Percentiles rank a stretch among this genome's conserved stretches.
Evolutionary conservation across 2,329 filamentous ascomycete species (phyloP).

Genomic region (Aspergillus spinulosporus): DNA sequence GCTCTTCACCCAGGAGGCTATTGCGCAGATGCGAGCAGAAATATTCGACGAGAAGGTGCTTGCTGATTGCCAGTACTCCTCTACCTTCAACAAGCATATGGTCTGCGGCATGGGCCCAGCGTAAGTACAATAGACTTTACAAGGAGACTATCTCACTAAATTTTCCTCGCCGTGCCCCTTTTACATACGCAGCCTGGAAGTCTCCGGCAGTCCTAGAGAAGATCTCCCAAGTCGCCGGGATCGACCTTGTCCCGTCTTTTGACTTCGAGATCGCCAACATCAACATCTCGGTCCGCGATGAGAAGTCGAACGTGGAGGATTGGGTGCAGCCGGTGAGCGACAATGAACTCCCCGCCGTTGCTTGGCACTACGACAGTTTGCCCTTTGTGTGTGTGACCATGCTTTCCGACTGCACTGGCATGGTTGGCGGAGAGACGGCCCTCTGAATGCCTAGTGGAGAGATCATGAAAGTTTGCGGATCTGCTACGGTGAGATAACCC

Average conservation of each 20-base stretch:
- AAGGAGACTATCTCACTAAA: background rate
- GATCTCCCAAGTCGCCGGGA: slow-evolving; percentile 58
- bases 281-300: slow-evolving; percentile 50
- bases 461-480: too few relatives aligned
- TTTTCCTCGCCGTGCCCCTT: slow-evolving; percentile 54
- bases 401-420: slow-evolving; percentile 62
- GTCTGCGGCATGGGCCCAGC: slow-evolving; percentile 55
- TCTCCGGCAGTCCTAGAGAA: slow-evolving; percentile 55
- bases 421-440: slow-evolving; percentile 58
- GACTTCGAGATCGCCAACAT: slow-evolving; percentile 60
- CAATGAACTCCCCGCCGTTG: slow-evolving; percentile 53
- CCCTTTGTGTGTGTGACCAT: slow-evolving; percentile 68
- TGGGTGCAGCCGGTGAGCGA: too few relatives aligned
- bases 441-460: too few relatives aligned
- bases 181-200: slow-evolving; percentile 61
- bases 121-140: slow-evolving; percentile 42
- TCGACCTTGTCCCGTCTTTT: slow-evolving; percentile 58
- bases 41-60: slow-evolving; percentile 58
- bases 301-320: too few relatives aligned
- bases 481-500: too few relatives aligned
- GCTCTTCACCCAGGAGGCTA: slow-evolving; percentile 61
- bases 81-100: slow-evolving; percentile 54
- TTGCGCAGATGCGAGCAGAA: slow-evolving; percentile 64
- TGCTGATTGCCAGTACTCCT: slow-evolving; percentile 58
- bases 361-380: slow-evolving; percentile 66